Percentiles rank a stretch among this genome's conserved stretches.
These are phyloP conservation scores for Candida berthetii DNA, from an alignment of 805 yeast genomes.

Conservation along the genomic window DNA sequence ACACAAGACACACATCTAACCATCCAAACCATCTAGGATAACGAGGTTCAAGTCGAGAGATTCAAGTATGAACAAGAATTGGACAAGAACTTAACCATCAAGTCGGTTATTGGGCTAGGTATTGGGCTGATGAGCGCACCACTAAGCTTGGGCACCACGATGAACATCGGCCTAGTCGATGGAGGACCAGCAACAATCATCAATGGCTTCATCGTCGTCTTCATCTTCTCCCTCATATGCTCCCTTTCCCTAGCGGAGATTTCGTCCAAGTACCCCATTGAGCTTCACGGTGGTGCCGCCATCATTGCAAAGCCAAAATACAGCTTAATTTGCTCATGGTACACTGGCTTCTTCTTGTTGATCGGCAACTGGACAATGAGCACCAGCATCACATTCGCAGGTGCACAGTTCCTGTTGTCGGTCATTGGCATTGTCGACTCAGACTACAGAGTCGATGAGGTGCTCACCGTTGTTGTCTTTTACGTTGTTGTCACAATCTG, in stretches of 20 bases:
- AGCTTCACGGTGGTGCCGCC: slow-evolving; percentile 74
- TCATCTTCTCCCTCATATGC: slow-evolving; percentile 55
- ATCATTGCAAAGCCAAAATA: slow-evolving; percentile 54
- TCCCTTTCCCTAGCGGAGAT: slow-evolving; percentile 74
- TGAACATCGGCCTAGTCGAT: slow-evolving; percentile 64
- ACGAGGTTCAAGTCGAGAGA: slow-evolving; percentile 46
- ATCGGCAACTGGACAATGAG: slow-evolving; percentile 78
- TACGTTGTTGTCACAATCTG: slow-evolving; percentile 50
- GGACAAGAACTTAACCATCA: slow-evolving; percentile 59
- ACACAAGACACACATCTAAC: slow-evolving; percentile 1
- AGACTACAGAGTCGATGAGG: slow-evolving; percentile 50
- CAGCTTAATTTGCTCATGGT: slow-evolving; percentile 62
- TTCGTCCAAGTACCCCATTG: slow-evolving; percentile 69
- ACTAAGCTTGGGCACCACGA: slow-evolving; percentile 66
- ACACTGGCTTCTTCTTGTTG: slow-evolving; percentile 69
- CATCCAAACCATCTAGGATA: slow-evolving; percentile 21
- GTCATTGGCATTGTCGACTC: slow-evolving; percentile 57
- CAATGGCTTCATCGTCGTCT: slow-evolving; percentile 69
- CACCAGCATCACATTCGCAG: slow-evolving; percentile 67
- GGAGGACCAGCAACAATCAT: slow-evolving; percentile 76
- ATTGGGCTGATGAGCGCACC: slow-evolving; percentile 82
- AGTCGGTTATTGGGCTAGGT: slow-evolving; percentile 72
- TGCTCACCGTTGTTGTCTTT: slow-evolving; percentile 51
- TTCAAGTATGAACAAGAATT: slow-evolving; percentile 71
- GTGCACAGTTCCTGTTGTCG: slow-evolving; percentile 66